Percentiles rank a stretch among this genome's conserved stretches.
Conservation (phyloP, 2,329 filamentous ascomycete genomes). For the Aspergillus thermomutatus region DNA sequence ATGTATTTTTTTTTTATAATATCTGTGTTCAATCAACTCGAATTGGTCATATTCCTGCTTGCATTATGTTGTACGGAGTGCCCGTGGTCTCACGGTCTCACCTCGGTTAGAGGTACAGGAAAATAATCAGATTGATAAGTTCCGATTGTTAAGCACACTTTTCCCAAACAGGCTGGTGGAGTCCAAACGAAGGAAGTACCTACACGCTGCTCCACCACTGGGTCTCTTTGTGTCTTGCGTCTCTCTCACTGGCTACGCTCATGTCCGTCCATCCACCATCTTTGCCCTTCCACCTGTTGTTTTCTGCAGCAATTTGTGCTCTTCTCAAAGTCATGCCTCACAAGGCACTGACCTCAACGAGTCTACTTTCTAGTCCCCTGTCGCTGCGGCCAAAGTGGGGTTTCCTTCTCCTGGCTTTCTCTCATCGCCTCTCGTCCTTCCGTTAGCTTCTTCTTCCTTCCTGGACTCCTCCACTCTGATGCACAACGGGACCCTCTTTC, state of each 20-base stretch:
- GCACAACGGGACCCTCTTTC: neutral
- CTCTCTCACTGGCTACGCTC: neutral
- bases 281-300: neutral
- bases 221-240: neutral
- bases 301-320: neutral
- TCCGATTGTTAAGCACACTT: neutral
- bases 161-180: neutral
- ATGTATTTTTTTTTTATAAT: too few species aligned
- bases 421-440: neutral
- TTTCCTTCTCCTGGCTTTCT: neutral
- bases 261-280: neutral
- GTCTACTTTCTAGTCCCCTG: neutral
- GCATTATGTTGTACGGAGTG: neutral
- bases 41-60: neutral
- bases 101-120: neutral
- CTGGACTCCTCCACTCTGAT: neutral
- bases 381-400: neutral
- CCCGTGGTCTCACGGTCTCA: neutral
- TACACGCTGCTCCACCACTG: neutral
- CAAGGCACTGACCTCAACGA: neutral
- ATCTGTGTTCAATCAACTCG: neutral
- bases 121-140: neutral
- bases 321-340: neutral
- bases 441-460: neutral
- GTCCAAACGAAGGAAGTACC: neutral